Base-by-base conservation (phyloP, 495 filamentous ascomycete genomes). In the Aspergillus indologenus region DNA sequence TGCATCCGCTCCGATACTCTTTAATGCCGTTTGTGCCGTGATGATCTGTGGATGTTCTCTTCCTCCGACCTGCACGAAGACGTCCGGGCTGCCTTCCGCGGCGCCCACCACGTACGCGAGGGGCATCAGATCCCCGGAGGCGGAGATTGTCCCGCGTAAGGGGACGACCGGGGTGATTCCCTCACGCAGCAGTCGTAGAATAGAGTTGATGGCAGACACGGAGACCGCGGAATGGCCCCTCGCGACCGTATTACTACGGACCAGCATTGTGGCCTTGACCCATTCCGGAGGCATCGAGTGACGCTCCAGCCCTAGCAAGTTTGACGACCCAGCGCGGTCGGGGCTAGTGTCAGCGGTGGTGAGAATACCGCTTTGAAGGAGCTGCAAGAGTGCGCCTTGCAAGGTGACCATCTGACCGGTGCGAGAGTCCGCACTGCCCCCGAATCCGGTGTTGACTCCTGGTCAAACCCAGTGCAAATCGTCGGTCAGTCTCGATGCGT, bases 371-470 rank as follows among this genome's bases (percentile, higher is more conserved):
- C 69, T 72, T 49, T 82, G 76, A 7, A 75, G 77, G 45, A 77
- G 73, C 63, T 83, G 83, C 34, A 83, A 65, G 11, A 84, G 60
- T 21, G 76, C 72, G 19, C 64, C 68, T 61, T 86, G 83, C 11
- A 87, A 70, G 4, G 65, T 63, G 34, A 74, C 66, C 23, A 71
- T 57, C 8, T 78, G 50, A 12, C 59, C 61, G 17, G 59, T 79
- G 2, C 81, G 69, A 0, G 77, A 75, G 57, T 86, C 82, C 14
- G 85, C 85, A 55, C 79, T 85, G 14, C 83, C 85, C 17, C 85
- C 85, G 53, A 85, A 86, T n/a, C 85, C 85, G 2, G 85, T 87
- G 63, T 83, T 87, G 60, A 87, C 83, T 3, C 85, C 85, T 48
- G 20, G n/a, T 23, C 3, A 21, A n/a, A n/a, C n/a, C n/a, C n/a